A percentile compares a stretch with the other conserved stretches of the same genome.
Evolutionary conservation across 176 grass and related monocot species (phyloP).

Genomic region (Aegilops umbellulata): DNA sequence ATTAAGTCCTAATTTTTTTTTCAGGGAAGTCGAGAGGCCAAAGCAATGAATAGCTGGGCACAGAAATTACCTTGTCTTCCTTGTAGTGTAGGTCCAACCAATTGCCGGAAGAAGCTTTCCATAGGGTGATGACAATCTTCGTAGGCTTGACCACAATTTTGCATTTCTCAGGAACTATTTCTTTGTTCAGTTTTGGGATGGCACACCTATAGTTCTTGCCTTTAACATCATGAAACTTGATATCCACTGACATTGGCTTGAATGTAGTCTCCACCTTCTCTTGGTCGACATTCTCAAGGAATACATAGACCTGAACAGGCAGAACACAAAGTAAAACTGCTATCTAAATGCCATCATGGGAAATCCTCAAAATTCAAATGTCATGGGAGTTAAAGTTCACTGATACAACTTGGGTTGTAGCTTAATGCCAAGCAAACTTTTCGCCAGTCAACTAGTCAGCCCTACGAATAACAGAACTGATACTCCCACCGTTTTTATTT

Average conservation of each 20-base stretch:
- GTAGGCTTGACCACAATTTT: constrained; percentile 84
- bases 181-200: constrained; percentile 81
- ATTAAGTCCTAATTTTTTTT: background rate
- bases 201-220: constrained; percentile 84
- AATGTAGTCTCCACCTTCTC: constrained; percentile 67
- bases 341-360: background rate
- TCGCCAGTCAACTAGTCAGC: background rate
- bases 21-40: background rate
- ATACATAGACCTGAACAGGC: constrained; percentile 56
- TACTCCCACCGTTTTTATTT: no score
- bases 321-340: constrained; percentile 24
- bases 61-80: constrained; percentile 73
- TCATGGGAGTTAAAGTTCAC: background rate
- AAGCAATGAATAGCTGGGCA: background rate
- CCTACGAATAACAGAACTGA: background rate
- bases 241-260: constrained; percentile 63
- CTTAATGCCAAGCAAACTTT: background rate
- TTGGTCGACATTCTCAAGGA: constrained; percentile 63
- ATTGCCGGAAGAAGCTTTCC: constrained; percentile 78
- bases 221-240: constrained; percentile 81
- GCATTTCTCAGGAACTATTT: constrained; percentile 83
- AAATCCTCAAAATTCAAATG: background rate
- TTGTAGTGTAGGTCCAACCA: constrained; percentile 80
- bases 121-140: constrained; percentile 60
- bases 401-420: background rate